Percentiles rank a stretch among this genome's conserved stretches.
Evolutionary conservation across 805 yeast species (phyloP).

Genomic region (Zygosaccharomyces lentus): DNA sequence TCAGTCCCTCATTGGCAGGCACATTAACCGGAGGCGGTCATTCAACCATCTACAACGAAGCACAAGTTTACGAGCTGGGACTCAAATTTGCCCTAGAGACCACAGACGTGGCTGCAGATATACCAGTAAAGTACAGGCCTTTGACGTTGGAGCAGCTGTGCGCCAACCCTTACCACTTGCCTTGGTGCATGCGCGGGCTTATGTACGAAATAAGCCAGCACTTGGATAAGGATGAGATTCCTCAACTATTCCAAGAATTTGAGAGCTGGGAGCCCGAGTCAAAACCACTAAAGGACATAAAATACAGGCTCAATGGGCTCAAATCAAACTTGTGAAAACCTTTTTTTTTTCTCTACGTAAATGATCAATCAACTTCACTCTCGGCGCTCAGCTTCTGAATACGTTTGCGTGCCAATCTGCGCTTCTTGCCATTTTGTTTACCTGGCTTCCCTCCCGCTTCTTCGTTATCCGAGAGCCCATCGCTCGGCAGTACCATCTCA

Average conservation of each 20-base stretch:
- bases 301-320: conserved; percentile 66
- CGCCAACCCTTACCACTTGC: conserved; percentile 77
- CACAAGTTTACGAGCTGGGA: conserved; percentile 78
- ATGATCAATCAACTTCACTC: conserved; percentile 7
- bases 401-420: conserved; percentile 22
- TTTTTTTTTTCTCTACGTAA: not conserved
- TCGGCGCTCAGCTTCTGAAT: conserved; percentile 21
- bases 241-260: conserved; percentile 61
- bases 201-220: conserved; percentile 57
- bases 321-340: conserved; percentile 20
- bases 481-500: conserved; percentile 17
- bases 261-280: conserved; percentile 86
- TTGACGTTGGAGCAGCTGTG: conserved; percentile 65
- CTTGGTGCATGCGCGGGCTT: conserved; percentile 89
- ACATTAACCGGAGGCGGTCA: conserved; percentile 95
- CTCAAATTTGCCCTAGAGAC: conserved; percentile 73
- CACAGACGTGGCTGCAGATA: conserved; percentile 47
- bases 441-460: not conserved
- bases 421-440: conserved; percentile 11
- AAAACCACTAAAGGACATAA: conserved; percentile 75
- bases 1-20: conserved; percentile 77
- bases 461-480: conserved; percentile 17
- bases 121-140: conserved; percentile 36
- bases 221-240: conserved; percentile 54
- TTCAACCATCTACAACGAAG: conserved; percentile 80